Evolutionary conservation across 2,329 filamentous ascomycete species (phyloP).

Genomic region (Claviceps sp.): DNA sequence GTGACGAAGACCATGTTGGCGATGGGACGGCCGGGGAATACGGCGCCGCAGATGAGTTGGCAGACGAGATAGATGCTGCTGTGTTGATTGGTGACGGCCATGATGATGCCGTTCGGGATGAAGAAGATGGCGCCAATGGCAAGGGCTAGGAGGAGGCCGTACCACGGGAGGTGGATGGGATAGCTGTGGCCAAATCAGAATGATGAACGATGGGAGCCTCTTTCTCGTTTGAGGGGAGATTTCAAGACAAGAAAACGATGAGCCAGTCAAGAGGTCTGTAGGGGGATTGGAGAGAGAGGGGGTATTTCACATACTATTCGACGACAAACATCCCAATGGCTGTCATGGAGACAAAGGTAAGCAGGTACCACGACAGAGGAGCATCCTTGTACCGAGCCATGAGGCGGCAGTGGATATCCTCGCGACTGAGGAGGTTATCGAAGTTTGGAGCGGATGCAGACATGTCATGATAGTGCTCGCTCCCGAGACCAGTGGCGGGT

Average conservation of each 20-base stretch:
- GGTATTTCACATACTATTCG: slow-evolving; percentile 46
- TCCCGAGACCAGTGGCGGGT: slow-evolving; percentile 9
- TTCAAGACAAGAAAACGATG: too few species aligned
- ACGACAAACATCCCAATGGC: slow-evolving; percentile 72
- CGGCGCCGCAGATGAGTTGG: slow-evolving; percentile 67
- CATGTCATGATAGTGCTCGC: slow-evolving; percentile 11
- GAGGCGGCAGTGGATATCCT: slow-evolving; percentile 73
- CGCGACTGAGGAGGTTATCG: slow-evolving; percentile 49
- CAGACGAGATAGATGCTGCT: slow-evolving; percentile 78
- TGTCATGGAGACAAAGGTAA: slow-evolving; percentile 63
- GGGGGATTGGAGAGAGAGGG: neutral
- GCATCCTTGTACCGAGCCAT: slow-evolving; percentile 77
- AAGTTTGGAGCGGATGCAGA: slow-evolving; percentile 26
- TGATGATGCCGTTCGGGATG: slow-evolving; percentile 83
- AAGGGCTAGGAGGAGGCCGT: slow-evolving; percentile 67
- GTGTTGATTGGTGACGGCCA: slow-evolving; percentile 85
- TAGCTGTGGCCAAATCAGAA: slow-evolving; percentile 33
- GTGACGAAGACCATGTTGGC: slow-evolving; percentile 92
- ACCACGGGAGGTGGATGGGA: slow-evolving; percentile 74
- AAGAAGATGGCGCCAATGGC: slow-evolving; percentile 70
- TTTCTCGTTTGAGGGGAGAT: too few species aligned
- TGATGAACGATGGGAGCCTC: neutral
- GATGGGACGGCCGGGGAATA: slow-evolving; percentile 74
- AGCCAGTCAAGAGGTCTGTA: neutral
- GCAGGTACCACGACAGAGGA: slow-evolving; percentile 67